phyloP scores from a whole-genome alignment of 495 filamentous ascomycete species.

The Tuber indicum region DNA sequence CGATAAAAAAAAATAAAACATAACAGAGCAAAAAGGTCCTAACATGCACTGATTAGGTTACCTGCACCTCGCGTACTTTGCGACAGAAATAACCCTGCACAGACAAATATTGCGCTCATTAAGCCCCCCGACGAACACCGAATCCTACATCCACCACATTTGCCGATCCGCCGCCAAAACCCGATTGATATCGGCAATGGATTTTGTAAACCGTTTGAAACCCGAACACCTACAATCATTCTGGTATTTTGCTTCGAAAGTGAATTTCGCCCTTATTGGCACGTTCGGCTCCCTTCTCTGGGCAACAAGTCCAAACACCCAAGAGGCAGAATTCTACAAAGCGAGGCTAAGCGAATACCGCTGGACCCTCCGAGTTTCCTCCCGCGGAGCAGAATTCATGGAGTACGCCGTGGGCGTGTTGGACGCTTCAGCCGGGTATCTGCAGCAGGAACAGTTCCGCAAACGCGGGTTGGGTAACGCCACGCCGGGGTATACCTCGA shows the following conservation, averaged over 20 bases:
- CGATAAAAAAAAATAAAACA: neutral
- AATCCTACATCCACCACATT: slow-evolving; percentile 80
- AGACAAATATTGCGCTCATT: slow-evolving; percentile 72
- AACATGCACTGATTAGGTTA: slow-evolving; percentile 52
- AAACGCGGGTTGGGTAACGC: slow-evolving; percentile 30
- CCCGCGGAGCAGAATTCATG: slow-evolving; percentile 71
- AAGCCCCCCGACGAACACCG: slow-evolving; percentile 43
- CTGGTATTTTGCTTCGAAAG: slow-evolving; percentile 76
- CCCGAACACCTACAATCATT: slow-evolving; percentile 65
- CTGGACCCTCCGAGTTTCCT: slow-evolving; percentile 85
- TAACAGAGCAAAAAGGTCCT: slow-evolving; percentile 7
- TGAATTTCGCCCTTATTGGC: slow-evolving; percentile 74
- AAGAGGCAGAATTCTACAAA: slow-evolving; percentile 95
- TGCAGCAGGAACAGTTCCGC: slow-evolving; percentile 39
- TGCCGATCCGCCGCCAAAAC: slow-evolving; percentile 87
- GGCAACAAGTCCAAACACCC: slow-evolving; percentile 69
- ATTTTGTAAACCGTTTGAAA: slow-evolving; percentile 67
- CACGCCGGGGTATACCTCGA: slow-evolving; percentile 27
- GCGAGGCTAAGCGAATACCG: slow-evolving; percentile 78
- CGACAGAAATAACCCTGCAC: slow-evolving; percentile 78
- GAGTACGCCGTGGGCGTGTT: slow-evolving; percentile 70
- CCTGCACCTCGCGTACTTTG: slow-evolving; percentile 77
- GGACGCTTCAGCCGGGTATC: slow-evolving; percentile 46
- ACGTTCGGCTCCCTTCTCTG: slow-evolving; percentile 76
- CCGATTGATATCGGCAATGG: slow-evolving; percentile 68